A percentile compares a stretch with the other conserved stretches of the same genome.
Evolutionary conservation across 1,139 yeast genomes (phyloP).

Genomic region (Lodderomyces orthopsilosis): DNA sequence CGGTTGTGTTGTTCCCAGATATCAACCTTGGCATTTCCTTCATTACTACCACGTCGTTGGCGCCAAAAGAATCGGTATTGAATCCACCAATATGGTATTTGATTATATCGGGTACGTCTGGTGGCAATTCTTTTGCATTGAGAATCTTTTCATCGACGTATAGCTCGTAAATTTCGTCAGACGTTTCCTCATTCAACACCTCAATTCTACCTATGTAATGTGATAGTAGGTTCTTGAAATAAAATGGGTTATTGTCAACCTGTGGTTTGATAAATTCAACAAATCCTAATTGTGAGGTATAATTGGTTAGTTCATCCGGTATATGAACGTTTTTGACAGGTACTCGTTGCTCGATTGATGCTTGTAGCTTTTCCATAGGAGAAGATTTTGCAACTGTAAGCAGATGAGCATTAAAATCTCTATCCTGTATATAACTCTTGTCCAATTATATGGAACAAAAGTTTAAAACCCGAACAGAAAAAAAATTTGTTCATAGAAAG

Average conservation of each 20-base stretch:
- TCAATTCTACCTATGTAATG: constrained; percentile 39
- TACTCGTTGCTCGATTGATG: constrained; percentile 14
- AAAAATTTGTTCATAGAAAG: constrained; percentile 1
- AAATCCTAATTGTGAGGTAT: constrained; percentile 11
- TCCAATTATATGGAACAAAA: constrained; percentile 13
- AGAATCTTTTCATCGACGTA: constrained; percentile 41
- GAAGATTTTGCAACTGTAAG: not conserved
- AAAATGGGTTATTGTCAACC: constrained; percentile 42
- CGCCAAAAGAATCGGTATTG: not conserved
- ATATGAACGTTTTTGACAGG: constrained; percentile 11
- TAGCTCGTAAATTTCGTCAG: constrained; percentile 51
- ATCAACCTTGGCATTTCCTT: constrained; percentile 62
- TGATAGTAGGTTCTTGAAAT: constrained; percentile 46
- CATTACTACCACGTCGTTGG: constrained; percentile 6
- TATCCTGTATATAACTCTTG: constrained; percentile 13
- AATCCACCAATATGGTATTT: constrained; percentile 40
- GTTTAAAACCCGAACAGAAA: constrained; percentile 5
- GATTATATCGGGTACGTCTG: constrained; percentile 49
- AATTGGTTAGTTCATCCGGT: constrained; percentile 4
- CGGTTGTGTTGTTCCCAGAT: constrained; percentile 79
- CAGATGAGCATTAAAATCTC: not conserved
- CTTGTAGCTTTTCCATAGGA: constrained; percentile 11
- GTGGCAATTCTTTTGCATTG: constrained; percentile 33
- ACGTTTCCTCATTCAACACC: constrained; percentile 22
- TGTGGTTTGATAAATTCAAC: constrained; percentile 17